These are phyloP conservation scores for Trichophyton simii DNA, from an alignment of 2,329 filamentous ascomycete genomes.

Conservation along the genomic window DNA sequence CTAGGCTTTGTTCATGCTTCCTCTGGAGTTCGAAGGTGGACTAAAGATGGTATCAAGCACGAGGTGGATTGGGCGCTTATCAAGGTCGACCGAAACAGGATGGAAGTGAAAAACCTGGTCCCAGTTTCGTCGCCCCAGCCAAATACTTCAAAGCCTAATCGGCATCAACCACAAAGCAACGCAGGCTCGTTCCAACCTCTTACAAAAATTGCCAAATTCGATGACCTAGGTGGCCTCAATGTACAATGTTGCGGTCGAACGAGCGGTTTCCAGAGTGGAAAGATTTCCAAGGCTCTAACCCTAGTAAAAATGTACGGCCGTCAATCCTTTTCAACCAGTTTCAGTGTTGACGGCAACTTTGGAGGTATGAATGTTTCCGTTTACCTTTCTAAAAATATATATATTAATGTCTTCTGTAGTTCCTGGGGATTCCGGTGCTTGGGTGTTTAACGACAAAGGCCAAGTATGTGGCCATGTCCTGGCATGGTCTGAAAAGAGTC, in stretches of 20 bases:
- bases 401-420: conserved; percentile 33
- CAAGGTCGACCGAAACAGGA: conserved; percentile 58
- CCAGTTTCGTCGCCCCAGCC: conserved; percentile 1
- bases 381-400: neutral
- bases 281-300: conserved; percentile 63
- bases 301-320: conserved; percentile 82
- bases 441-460: conserved; percentile 77
- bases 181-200: conserved; percentile 31
- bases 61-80: conserved; percentile 96
- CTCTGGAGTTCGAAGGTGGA: conserved; percentile 70
- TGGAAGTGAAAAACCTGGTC: conserved; percentile 61
- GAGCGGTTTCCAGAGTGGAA: conserved; percentile 66
- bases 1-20: conserved; percentile 80
- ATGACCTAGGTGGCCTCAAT: conserved; percentile 55
- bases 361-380: conserved; percentile 31
- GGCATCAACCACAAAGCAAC: conserved; percentile 18
- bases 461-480: conserved; percentile 80
- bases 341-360: conserved; percentile 49
- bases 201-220: conserved; percentile 44
- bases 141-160: neutral
- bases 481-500: conserved; percentile 70
- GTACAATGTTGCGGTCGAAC: conserved; percentile 86
- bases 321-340: conserved; percentile 62
- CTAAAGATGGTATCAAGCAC: conserved; percentile 59
- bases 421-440: conserved; percentile 84